A percentile compares a stretch with the other conserved stretches of the same genome.
Conservation (phyloP, 441 rosid genomes). For the Euphorbia schlechtendalii region DNA sequence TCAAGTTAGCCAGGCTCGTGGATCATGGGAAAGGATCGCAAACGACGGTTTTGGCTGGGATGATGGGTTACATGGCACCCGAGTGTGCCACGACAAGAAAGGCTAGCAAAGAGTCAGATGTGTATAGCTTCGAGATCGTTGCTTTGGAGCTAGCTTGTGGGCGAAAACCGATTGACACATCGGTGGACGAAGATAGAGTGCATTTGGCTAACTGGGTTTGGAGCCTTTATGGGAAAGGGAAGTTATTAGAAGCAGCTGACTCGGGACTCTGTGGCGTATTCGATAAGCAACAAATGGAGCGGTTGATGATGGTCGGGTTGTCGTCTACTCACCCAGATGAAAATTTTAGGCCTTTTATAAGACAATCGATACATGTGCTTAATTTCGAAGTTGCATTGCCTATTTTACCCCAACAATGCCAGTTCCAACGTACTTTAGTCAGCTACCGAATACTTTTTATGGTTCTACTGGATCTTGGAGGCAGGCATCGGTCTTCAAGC, state of each 20-base stretch:
- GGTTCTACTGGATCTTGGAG: not conserved
- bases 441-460: not conserved
- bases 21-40: conserved; percentile 24
- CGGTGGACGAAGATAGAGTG: not conserved
- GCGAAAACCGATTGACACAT: conserved; percentile 17
- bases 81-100: conserved; percentile 15
- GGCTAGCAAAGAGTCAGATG: too few relatives aligned
- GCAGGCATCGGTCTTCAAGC: not conserved
- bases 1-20: conserved; percentile 7
- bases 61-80: conserved; percentile 14
- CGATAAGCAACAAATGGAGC: conserved; percentile 22
- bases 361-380: not conserved
- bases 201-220: conserved; percentile 38
- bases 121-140: conserved; percentile 31
- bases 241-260: conserved; percentile 26
- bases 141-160: conserved; percentile 32
- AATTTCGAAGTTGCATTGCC: conserved; percentile 2
- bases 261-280: conserved; percentile 15
- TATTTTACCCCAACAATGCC: conserved; percentile 10
- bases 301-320: too few relatives aligned
- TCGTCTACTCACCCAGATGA: not conserved
- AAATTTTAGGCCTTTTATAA: not conserved
- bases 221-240: conserved; percentile 30
- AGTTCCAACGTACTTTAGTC: not conserved
- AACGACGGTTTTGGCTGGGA: conserved; percentile 26